A percentile compares a stretch with the other conserved stretches of the same genome.
phyloP scores from a whole-genome alignment of 345 rosid species.

The Excoecaria cochinchinensis region DNA sequence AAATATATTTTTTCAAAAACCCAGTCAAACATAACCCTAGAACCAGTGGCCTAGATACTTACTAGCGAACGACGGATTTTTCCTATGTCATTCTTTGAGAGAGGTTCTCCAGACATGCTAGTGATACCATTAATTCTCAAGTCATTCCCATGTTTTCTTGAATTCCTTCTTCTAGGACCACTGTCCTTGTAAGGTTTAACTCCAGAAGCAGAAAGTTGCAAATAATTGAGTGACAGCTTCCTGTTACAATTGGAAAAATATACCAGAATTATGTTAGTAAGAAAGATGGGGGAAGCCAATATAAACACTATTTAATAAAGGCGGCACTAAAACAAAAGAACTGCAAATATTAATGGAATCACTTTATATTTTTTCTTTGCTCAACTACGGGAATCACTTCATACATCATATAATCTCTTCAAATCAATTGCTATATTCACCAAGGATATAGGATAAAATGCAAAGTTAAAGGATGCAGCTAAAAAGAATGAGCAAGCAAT shows the following conservation, averaged over 20 bases:
- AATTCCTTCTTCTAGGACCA: slow-evolving; percentile 61
- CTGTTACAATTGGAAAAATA: slow-evolving; percentile 45
- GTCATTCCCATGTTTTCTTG: slow-evolving; percentile 51
- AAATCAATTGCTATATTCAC: not conserved
- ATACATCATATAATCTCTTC: not conserved
- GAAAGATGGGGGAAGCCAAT: not conserved
- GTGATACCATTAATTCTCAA: slow-evolving; percentile 28
- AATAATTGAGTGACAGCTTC: slow-evolving; percentile 78
- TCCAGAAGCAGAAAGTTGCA: slow-evolving; percentile 64
- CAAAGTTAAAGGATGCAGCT: not conserved
- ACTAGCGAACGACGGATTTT: slow-evolving; percentile 83
- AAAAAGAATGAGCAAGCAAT: not conserved
- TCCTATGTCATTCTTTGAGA: slow-evolving; percentile 78
- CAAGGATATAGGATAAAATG: not conserved
- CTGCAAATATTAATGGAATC: not conserved
- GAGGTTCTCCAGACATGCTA: slow-evolving; percentile 50
- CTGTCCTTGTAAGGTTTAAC: slow-evolving; percentile 53
- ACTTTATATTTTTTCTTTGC: not conserved
- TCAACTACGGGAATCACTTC: not conserved
- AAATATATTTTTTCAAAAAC: slow-evolving; percentile 8
- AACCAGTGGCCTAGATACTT: slow-evolving; percentile 14
- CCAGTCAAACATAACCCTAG: slow-evolving; percentile 3
- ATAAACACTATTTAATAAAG: slow-evolving; percentile 8
- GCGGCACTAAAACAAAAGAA: not conserved
- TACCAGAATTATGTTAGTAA: slow-evolving; percentile 11